A percentile compares a stretch with the other conserved stretches of the same genome.
phyloP scores from a whole-genome alignment of 306 rosid species.

The Alnus glutinosa region DNA sequence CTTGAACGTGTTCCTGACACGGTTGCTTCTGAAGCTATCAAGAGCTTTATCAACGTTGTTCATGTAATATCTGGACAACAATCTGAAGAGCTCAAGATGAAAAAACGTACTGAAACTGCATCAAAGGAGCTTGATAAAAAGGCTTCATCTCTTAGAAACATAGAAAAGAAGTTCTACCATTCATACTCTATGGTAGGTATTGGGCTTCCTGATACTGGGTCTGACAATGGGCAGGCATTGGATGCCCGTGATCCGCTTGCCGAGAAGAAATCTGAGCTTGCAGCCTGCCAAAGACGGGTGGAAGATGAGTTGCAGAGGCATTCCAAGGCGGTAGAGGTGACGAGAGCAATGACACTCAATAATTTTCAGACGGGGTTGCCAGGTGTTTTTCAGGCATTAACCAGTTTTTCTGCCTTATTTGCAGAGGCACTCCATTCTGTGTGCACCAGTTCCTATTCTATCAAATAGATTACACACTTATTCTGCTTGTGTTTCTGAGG shows the following conservation, averaged over 20 bases:
- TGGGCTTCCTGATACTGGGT: slow-evolving; percentile 75
- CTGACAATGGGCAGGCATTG: slow-evolving; percentile 64
- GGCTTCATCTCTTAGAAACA: slow-evolving; percentile 68
- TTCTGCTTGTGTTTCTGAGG: slow-evolving; percentile 39
- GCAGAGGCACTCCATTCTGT: slow-evolving; percentile 77
- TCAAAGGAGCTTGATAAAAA: slow-evolving; percentile 90
- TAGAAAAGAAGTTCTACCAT: slow-evolving; percentile 87
- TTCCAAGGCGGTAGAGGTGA: slow-evolving; percentile 83
- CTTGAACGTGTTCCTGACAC: slow-evolving; percentile 98
- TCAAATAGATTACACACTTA: slow-evolving; percentile 48
- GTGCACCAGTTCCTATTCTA: slow-evolving; percentile 76
- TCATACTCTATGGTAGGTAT: slow-evolving; percentile 97
- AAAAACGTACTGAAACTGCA: slow-evolving; percentile 73
- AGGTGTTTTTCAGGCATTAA: slow-evolving; percentile 90
- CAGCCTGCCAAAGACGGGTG: slow-evolving; percentile 83
- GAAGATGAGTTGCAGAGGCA: slow-evolving; percentile 90
- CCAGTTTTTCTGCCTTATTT: slow-evolving; percentile 86
- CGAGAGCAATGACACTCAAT: slow-evolving; percentile 93
- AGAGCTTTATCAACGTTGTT: slow-evolving; percentile 86
- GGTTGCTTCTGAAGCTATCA: slow-evolving; percentile 94
- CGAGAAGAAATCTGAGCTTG: slow-evolving; percentile 80
- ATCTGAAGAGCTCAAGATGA: slow-evolving; percentile 77
- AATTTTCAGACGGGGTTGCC: slow-evolving; percentile 96
- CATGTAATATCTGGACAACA: slow-evolving; percentile 77
- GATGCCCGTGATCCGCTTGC: slow-evolving; percentile 94